A percentile compares a stretch with the other conserved stretches of the same genome.
Conservation (phyloP, 2,329 filamentous ascomycete genomes). For the Beauveria pseudobassiana region DNA sequence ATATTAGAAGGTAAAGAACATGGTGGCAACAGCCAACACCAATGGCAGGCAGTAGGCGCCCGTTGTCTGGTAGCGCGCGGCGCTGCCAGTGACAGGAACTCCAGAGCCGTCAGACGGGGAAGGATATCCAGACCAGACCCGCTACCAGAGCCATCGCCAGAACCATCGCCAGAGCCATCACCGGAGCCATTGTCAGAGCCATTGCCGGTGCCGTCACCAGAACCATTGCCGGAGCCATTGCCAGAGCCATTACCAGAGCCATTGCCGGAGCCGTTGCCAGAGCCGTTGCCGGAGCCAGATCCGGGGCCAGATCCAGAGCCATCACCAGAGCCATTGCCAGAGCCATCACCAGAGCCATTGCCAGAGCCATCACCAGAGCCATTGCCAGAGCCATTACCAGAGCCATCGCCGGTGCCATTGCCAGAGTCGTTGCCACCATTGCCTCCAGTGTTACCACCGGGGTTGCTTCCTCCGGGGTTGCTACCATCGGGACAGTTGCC, state of each 20-base stretch:
- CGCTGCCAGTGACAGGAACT: background rate
- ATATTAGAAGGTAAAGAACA: constrained; percentile 4
- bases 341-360: background rate
- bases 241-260: background rate
- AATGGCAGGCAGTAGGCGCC: background rate
- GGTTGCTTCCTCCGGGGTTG: background rate
- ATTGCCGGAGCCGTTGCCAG: background rate
- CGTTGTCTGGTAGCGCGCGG: background rate
- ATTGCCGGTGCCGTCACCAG: background rate
- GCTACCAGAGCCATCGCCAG: background rate
- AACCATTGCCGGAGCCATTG: background rate
- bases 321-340: background rate
- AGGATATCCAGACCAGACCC: background rate
- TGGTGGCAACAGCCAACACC: background rate
- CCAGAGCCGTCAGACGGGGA: background rate
- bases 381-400: background rate
- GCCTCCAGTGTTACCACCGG: background rate
- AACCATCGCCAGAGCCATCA: background rate
- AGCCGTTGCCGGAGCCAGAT: background rate
- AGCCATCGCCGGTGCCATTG: background rate
- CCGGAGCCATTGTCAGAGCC: background rate
- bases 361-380: background rate
- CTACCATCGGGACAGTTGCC: background rate
- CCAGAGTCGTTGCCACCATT: background rate
- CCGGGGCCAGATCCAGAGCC: background rate